Base-by-base conservation (phyloP, 108 stramenopile species). In the Phaeodactylum tricornutum region DNA sequence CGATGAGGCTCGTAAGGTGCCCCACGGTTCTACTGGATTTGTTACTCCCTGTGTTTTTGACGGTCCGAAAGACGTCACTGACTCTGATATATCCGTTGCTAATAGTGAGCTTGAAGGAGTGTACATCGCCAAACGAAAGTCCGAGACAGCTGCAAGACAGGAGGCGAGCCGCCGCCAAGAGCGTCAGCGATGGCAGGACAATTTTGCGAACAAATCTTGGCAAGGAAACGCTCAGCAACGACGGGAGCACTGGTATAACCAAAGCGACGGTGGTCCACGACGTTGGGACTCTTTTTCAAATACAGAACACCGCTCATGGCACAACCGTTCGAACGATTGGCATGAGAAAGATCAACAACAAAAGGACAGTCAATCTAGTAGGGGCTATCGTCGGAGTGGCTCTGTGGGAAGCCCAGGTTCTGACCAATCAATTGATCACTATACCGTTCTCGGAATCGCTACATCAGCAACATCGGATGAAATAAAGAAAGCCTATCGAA, bases 401-500 rank as follows among this genome's bases (percentile, higher is more conserved):
- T 34, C 54, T 42, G 8, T 29, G n/a, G 14, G 31, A 25, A 33
- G 29, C 43, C 19, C 43, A 30, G 50, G 56, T 7, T 37, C 43
- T 9, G 47, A 43, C 21, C 19, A 14, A 38, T 6, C 14, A 24
- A 4, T 5, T 23, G 17, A 29, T 5, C 76, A 82, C 43, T 95
- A 95, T 48, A 38, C 47, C 22, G 72, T 75, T 3, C 65, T 95
- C 23, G 71, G 54, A 15, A 50, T 92, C 21, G 40, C 19, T 5
- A 60, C 43, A 46, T 61, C 61, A 20, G 81, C 87, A 17, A 67
- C 68, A 7, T 56, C 52, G 26, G 64, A 63, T 28, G 72, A 85
- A 42, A 81, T 92, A 25, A 85, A 83, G 62, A 84, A 78, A 47
- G 74, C 83, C 3, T 84, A 82, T 50, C 72, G 74, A 28, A 82